Evolutionary conservation across 257 asterid genomes (phyloP).

Genomic region (Solanum raphanifolium): DNA sequence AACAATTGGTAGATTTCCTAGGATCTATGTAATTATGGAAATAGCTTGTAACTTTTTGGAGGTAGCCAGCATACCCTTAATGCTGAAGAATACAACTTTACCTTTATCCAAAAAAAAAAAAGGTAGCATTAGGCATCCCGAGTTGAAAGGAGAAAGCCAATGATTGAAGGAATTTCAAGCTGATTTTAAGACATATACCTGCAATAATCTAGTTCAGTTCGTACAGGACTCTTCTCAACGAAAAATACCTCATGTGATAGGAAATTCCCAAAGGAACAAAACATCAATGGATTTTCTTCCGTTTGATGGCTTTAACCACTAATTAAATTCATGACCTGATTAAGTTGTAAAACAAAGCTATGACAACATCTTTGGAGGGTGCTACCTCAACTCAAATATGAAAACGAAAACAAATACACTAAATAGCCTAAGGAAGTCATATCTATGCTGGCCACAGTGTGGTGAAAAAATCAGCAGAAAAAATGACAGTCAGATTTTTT

Average conservation of each 20-base stretch:
- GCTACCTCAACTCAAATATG: neutral
- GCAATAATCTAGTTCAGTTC: neutral
- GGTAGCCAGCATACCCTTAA: neutral
- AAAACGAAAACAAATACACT: neutral
- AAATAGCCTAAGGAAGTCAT: neutral
- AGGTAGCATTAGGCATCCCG: neutral
- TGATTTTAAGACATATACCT: neutral
- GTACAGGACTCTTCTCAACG: neutral
- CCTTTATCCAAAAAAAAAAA: neutral
- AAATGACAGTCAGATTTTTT: neutral
- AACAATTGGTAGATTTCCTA: neutral
- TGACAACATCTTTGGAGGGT: neutral
- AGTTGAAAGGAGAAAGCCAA: neutral
- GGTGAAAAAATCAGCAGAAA: neutral
- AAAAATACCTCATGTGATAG: neutral
- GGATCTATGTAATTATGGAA: neutral
- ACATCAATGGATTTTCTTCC: neutral
- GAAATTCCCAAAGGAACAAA: neutral
- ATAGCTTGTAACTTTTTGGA: neutral
- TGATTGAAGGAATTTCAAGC: neutral
- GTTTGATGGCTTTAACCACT: neutral
- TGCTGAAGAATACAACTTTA: neutral
- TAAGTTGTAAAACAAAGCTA: neutral
- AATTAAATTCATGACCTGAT: neutral
- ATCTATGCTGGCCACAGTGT: neutral